phyloP scores from a whole-genome alignment of 192 early-diverging fungal genomes.

The Coemansia pectinata region DNA sequence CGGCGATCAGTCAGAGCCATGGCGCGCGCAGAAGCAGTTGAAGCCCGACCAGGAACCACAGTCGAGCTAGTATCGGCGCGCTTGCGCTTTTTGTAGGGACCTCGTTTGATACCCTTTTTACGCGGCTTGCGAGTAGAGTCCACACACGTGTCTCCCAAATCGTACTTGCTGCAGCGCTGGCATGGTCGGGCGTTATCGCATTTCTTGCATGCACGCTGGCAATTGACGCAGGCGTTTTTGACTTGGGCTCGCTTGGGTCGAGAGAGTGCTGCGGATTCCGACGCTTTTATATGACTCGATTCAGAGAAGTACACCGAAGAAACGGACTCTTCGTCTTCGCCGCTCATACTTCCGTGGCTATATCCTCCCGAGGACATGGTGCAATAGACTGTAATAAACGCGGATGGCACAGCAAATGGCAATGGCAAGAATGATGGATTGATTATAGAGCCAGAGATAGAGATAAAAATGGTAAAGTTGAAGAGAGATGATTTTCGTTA shows the following conservation, averaged over 20 bases:
- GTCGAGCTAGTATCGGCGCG: not conserved
- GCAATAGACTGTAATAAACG: not conserved
- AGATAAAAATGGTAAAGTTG: not conserved
- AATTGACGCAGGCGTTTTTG: conserved; percentile 89
- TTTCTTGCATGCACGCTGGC: conserved; percentile 89
- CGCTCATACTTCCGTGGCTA: not conserved
- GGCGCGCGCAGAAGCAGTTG: not conserved
- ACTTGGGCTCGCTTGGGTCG: conserved; percentile 74
- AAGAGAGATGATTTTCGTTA: not conserved
- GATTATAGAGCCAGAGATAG: not conserved
- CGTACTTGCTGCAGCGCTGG: conserved; percentile 73
- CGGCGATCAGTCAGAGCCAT: not conserved
- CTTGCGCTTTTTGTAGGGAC: conserved; percentile 61
- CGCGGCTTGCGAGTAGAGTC: conserved; percentile 82
- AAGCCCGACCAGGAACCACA: not conserved
- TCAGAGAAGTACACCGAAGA: not conserved
- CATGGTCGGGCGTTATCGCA: conserved; percentile 86
- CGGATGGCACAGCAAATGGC: not conserved
- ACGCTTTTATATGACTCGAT: not conserved
- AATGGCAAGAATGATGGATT: not conserved
- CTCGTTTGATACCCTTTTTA: conserved; percentile 81
- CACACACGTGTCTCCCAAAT: conserved; percentile 67
- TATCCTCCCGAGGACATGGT: not conserved
- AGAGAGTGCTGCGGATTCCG: not conserved
- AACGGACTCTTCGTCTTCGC: not conserved